A percentile compares a stretch with the other conserved stretches of the same genome.
phyloP scores from a whole-genome alignment of 345 rosid genomes.

The Hirschfeldia incana region DNA sequence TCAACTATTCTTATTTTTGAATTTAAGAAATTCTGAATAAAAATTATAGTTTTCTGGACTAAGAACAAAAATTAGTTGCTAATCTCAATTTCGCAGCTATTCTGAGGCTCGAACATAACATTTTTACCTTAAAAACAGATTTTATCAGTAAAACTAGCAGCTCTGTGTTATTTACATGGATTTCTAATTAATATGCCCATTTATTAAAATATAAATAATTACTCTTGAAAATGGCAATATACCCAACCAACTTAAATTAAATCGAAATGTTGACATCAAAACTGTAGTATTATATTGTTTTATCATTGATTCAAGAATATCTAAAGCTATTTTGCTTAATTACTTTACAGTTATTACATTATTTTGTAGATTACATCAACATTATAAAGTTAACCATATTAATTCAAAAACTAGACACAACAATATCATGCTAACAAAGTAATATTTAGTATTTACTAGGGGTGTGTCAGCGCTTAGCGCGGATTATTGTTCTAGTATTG shows the following conservation, averaged over 20 bases:
- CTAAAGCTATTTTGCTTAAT: background rate
- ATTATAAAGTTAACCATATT: background rate
- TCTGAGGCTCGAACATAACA: no score
- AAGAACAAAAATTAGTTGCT: no score
- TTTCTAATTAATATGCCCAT: background rate
- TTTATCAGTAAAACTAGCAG: no score
- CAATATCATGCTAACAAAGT: background rate
- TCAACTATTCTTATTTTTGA: background rate
- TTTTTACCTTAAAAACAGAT: no score
- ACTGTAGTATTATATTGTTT: background rate
- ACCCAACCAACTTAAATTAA: background rate
- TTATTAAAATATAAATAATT: background rate
- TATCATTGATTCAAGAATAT: background rate
- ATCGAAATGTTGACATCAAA: background rate
- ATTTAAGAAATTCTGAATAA: no score
- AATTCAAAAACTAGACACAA: background rate
- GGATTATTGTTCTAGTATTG: no score
- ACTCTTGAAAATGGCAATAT: background rate
- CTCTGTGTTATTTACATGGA: background rate
- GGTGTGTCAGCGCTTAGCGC: no score
- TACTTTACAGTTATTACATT: background rate
- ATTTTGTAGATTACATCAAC: background rate
- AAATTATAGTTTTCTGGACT: no score
- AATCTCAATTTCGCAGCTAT: no score
- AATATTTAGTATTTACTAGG: background rate